phyloP scores from a whole-genome alignment of 345 rosid genomes.

The Kernera saxatilis region DNA sequence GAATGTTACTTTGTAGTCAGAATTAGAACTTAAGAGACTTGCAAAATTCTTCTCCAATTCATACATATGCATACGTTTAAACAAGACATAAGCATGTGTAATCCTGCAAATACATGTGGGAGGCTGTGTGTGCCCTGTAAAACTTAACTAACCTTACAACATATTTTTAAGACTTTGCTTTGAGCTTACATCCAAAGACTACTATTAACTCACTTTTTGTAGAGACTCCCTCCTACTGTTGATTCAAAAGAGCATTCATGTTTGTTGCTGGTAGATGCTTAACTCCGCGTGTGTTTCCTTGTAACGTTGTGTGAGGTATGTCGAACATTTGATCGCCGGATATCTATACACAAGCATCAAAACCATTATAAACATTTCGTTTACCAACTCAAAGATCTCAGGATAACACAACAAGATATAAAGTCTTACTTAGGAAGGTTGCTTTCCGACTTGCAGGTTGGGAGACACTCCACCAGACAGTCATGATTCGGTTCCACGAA shows the following conservation, averaged over 20 bases:
- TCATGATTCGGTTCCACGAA: conserved; percentile 83
- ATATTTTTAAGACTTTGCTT: not conserved
- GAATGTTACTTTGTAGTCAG: not conserved
- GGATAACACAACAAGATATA: not conserved
- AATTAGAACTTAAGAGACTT: not conserved
- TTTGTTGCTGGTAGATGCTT: conserved; percentile 36
- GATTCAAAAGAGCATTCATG: conserved; percentile 5
- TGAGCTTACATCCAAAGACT: not conserved
- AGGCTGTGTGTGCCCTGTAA: not conserved
- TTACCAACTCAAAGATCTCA: not conserved
- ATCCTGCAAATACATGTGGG: not conserved
- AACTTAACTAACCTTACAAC: not conserved
- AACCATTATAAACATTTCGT: not conserved
- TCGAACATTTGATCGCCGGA: conserved; percentile 58
- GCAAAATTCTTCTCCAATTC: not conserved
- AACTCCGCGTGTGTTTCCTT: conserved; percentile 66
- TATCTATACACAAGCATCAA: conserved; percentile 35
- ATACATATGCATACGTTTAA: not conserved
- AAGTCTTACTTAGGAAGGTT: conserved; percentile 74
- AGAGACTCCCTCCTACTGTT: not conserved
- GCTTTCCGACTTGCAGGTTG: conserved; percentile 70
- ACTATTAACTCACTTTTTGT: not conserved
- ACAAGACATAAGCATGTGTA: conserved; percentile 1
- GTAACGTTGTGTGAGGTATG: conserved; percentile 70
- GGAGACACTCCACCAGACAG: conserved; percentile 87